Evolutionary conservation across 2,329 filamentous ascomycete species (phyloP), one percentile per base, ranked within the genome.

Genomic region (Pyricularia grisea): DNA sequence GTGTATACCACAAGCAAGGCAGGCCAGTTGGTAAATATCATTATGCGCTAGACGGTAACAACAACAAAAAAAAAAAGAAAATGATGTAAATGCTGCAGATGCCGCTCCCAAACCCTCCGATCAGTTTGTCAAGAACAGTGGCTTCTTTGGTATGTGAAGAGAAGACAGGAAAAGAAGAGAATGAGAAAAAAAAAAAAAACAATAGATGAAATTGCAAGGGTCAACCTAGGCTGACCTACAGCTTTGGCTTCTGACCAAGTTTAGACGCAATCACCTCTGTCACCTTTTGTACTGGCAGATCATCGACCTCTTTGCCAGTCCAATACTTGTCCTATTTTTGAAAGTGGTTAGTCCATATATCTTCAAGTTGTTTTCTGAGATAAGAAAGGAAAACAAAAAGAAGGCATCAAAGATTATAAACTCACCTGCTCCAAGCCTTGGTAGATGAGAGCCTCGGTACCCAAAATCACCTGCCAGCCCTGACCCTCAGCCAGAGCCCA

Each of bases 381-480:
- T 36, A 36, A 12, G 10, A 14, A 14, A 36, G 6, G 3, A 36
- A 36, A 20, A 4, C 42, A 50, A 50, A 50, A 20, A 1, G 64
- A 10, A 23, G 63, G 31, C 42, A 23, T 25, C 17, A 3, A 50
- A 12, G 27, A n/a, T 6, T 9, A 36, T 3, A 66, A 31, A 70
- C 73, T 66, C 27, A 74, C 77, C 78, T 92, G 91, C 77, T 92
- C 91, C 23, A 93, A 77, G 0, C 91, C 91, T 77, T 93, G 91
- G 79, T 88, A 92, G 72, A 93, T 90, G 82, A 93, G 80, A 0
- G 91, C 89, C 80, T 93, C 91, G 0, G 90, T 92, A 0, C 91
- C 91, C 6, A 92, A 77, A 28, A 93, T 90, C 0, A 93, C 88
- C 77, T 89, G 85, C 91, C 91, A 93, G 0, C 89, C 89, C 11